A percentile compares a stretch with the other conserved stretches of the same genome.
Evolutionary conservation across 768 basidiomycete species (phyloP).

Genomic region (Chiua virens): DNA sequence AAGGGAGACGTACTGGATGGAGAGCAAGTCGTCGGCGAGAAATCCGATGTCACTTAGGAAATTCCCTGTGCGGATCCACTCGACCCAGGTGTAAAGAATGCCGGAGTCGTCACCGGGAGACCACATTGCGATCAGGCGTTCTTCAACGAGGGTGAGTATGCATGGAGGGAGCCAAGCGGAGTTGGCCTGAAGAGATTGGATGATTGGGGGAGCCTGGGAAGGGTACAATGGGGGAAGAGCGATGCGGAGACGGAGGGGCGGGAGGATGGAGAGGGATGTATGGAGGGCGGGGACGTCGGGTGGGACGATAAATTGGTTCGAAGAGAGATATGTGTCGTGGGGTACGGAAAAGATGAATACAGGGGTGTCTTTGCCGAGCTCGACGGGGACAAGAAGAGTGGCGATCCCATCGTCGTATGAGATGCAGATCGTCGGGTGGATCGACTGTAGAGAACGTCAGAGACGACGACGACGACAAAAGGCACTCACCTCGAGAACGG

Average conservation of each 20-base stretch:
- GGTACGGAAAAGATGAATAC: slow-evolving; percentile 35
- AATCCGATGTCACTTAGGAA: slow-evolving; percentile 54
- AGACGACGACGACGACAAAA: neutral
- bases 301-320: neutral
- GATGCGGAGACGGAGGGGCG: slow-evolving; percentile 61
- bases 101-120: slow-evolving; percentile 45
- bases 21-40: slow-evolving; percentile 25
- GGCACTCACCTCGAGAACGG: slow-evolving; percentile 26
- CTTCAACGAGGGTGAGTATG: slow-evolving; percentile 35
- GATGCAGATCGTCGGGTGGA: slow-evolving; percentile 67
- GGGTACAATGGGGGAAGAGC: slow-evolving; percentile 58
- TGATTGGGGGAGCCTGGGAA: slow-evolving; percentile 47
- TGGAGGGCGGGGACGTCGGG: neutral
- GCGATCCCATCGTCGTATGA: slow-evolving; percentile 37
- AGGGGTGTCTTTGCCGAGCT: slow-evolving; percentile 46
- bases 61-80: slow-evolving; percentile 66
- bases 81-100: slow-evolving; percentile 69
- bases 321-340: slow-evolving; percentile 9
- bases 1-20: slow-evolving; percentile 30
- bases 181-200: slow-evolving; percentile 54
- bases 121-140: slow-evolving; percentile 56
- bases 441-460: slow-evolving; percentile 49
- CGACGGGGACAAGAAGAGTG: slow-evolving; percentile 58
- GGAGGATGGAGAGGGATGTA: slow-evolving; percentile 50
- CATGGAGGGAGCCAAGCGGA: slow-evolving; percentile 56